phyloP scores from a whole-genome alignment of 352 stramenopile species.

The Phytophthora sp. region DNA sequence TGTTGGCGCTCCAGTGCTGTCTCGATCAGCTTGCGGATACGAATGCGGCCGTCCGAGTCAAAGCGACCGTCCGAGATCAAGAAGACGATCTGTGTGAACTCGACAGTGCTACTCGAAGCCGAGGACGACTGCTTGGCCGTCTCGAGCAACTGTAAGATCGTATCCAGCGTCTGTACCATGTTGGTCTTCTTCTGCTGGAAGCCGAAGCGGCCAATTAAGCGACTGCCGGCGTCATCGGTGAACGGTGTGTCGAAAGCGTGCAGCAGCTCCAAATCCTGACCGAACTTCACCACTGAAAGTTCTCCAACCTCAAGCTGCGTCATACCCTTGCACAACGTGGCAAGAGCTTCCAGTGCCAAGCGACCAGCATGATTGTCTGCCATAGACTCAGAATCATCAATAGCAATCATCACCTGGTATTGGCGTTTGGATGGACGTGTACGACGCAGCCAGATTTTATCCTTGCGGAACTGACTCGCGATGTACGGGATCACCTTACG shows the following conservation, averaged over 20 bases:
- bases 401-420: slow-evolving; percentile 99
- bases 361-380: slow-evolving; percentile 95
- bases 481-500: slow-evolving; percentile 99
- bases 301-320: slow-evolving; percentile 98
- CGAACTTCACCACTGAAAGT: slow-evolving; percentile 94
- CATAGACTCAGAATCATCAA: slow-evolving; percentile 99
- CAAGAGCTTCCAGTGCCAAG: slow-evolving; percentile 95
- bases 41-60: slow-evolving; percentile 95
- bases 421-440: slow-evolving; percentile 98
- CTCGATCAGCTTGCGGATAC: slow-evolving; percentile 95
- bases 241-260: slow-evolving; percentile 98
- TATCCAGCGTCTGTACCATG: slow-evolving; percentile 95
- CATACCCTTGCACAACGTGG: slow-evolving; percentile 97
- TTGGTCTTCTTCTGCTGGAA: slow-evolving; percentile 98
- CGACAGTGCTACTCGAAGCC: slow-evolving; percentile 59
- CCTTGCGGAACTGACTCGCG: slow-evolving; percentile 99
- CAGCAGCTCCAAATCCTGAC: slow-evolving; percentile 96
- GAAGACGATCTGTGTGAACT: slow-evolving; percentile 98
- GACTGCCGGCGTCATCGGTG: slow-evolving; percentile 94
- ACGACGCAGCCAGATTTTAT: slow-evolving; percentile 99
- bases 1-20: slow-evolving; percentile 98
- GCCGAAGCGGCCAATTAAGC: slow-evolving; percentile 94
- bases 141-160: slow-evolving; percentile 92
- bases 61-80: slow-evolving; percentile 99
- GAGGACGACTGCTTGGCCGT: slow-evolving; percentile 66